Conservation (phyloP, 441 rosid genomes). For the Gossypium gossypioides region DNA sequence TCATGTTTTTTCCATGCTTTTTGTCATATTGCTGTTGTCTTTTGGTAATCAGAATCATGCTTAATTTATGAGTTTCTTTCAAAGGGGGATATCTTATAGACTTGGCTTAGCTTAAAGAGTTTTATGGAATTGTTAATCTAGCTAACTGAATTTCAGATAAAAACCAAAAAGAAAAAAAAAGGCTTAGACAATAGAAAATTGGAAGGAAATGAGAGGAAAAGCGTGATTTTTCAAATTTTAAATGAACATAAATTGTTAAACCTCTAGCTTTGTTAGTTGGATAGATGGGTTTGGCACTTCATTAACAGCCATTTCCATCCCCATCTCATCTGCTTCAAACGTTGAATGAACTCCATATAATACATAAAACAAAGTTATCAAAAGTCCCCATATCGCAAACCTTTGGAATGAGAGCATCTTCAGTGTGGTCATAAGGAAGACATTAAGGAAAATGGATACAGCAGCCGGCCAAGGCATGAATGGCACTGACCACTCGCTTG, state of each 20-base stretch:
- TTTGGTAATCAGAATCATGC: background rate
- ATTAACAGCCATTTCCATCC: background rate
- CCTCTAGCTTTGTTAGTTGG: conserved; percentile 37
- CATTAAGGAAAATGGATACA: conserved; percentile 56
- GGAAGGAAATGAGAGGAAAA: background rate
- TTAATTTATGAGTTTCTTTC: background rate
- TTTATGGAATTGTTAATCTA: background rate
- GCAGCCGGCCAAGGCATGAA: conserved; percentile 92
- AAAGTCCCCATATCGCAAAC: conserved; percentile 63
- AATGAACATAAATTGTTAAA: conserved; percentile 26
- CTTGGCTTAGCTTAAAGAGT: background rate
- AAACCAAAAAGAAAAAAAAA: background rate
- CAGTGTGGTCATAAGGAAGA: conserved; percentile 60
- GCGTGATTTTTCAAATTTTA: background rate
- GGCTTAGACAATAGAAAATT: background rate
- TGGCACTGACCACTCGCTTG: conserved; percentile 63
- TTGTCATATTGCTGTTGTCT: background rate
- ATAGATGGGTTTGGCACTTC: background rate
- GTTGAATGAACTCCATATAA: conserved; percentile 82
- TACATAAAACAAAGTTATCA: conserved; percentile 57
- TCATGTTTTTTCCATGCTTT: background rate
- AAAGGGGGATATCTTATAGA: background rate
- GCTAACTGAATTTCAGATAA: background rate
- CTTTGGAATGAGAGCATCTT: conserved; percentile 47
- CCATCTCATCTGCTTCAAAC: conserved; percentile 30